Evolutionary conservation across 2,329 filamentous ascomycete species (phyloP), one percentile per base, ranked within the genome.

Genomic region (Pseudogymnoascus sp.): DNA sequence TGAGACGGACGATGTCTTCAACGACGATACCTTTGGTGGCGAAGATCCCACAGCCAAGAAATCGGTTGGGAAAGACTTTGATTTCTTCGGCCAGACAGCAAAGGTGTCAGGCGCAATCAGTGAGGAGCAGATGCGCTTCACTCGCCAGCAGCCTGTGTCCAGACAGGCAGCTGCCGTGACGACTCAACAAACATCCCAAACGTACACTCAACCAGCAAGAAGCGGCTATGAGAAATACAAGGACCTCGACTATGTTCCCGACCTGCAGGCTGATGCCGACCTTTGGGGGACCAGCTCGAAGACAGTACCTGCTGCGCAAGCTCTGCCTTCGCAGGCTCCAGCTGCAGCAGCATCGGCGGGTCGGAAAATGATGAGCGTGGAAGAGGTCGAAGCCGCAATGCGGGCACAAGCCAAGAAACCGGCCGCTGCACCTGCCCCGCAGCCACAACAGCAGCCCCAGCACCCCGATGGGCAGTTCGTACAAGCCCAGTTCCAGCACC

Each of bases 311-410:
- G 26, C 53, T 61, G 64, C 66, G 50, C 66, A 68, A 47, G 64
- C 69, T 21, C 66, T 70, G 16, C 65, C 69, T 44, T 56, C 29
- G 50, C 63, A 69, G 56, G 69, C 72, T n/a, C 67, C 74, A 35
- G 69, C 74, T 61, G 70, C 74, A 31, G 69, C 74, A 60, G 70
- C 74, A 38, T 70, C 71, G 7, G 68, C 76, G 4, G 70, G 81
- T 44, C 86, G 86, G 71, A 97, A 93, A 79, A 88, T 97, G 77
- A 87, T 99, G 89, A 97, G 91, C 71, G 76, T 99, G 71, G 95
- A 97, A 74, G 95, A 99, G 78, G 93, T 99, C 19, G 95, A 99
- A 77, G 93, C 93, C 62, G 87, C 91, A 67, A 93, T 99, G 88
- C 86, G 90, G 65, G 81, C 84, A 35, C 88, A 93, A 68, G 77